Evolutionary conservation across 1,139 yeast genomes (phyloP).

Genomic region (Yamadazyma diospyri): DNA sequence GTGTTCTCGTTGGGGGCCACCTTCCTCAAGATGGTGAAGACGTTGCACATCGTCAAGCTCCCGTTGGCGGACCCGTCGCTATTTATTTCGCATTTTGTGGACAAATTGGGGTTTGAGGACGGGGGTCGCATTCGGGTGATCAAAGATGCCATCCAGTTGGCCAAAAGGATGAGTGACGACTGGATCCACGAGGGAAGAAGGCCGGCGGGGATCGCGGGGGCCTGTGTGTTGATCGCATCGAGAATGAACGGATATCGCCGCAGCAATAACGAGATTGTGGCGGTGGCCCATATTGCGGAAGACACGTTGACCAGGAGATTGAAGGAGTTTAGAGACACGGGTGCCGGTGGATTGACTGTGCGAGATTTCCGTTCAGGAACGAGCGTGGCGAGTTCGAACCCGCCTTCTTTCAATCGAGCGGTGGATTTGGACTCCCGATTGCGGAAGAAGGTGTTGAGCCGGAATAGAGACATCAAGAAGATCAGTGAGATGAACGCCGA

Average conservation of each 20-base stretch:
- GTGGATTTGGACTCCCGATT: slow-evolving; percentile 27
- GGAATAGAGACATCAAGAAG: slow-evolving; percentile 10
- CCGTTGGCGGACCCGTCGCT: slow-evolving; percentile 94
- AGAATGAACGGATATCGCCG: slow-evolving; percentile 93
- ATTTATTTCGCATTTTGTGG: slow-evolving; percentile 91
- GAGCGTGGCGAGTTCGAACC: slow-evolving; percentile 50
- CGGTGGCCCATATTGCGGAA: slow-evolving; percentile 93
- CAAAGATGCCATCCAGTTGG: slow-evolving; percentile 80
- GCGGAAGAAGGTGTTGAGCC: slow-evolving; percentile 10
- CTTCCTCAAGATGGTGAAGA: slow-evolving; percentile 82
- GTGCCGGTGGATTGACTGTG: slow-evolving; percentile 71
- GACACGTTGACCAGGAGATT: slow-evolving; percentile 88
- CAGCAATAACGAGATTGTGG: slow-evolving; percentile 90
- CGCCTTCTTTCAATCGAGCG: slow-evolving; percentile 76
- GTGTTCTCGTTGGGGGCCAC: slow-evolving; percentile 96
- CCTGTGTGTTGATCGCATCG: slow-evolving; percentile 87
- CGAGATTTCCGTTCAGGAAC: slow-evolving; percentile 58
- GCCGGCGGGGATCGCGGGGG: slow-evolving; percentile 98
- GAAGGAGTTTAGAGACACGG: slow-evolving; percentile 79
- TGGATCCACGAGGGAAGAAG: slow-evolving; percentile 97
- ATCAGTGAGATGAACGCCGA: not conserved
- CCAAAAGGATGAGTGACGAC: slow-evolving; percentile 87
- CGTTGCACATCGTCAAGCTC: slow-evolving; percentile 66
- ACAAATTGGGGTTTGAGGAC: slow-evolving; percentile 69
- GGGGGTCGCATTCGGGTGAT: slow-evolving; percentile 70